phyloP scores from a whole-genome alignment of 2,329 filamentous ascomycete species.

The Leptographium galeiforme region DNA sequence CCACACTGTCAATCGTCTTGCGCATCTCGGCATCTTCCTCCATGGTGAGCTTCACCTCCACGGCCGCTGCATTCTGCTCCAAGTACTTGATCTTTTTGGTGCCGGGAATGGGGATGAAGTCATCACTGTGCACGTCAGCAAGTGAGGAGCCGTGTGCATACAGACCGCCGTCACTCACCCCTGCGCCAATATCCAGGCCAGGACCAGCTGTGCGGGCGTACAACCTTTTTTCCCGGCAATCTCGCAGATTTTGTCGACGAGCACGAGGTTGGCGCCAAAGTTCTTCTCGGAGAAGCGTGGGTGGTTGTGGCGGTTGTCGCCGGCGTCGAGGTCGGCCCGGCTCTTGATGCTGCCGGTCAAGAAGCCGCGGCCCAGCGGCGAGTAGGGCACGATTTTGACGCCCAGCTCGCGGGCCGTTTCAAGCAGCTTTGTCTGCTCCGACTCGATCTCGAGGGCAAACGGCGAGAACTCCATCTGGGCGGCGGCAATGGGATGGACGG shows the following conservation, averaged over 20 bases:
- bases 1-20: conserved; percentile 10
- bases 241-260: conserved; percentile 33
- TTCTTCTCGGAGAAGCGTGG: conserved; percentile 29
- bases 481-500: conserved; percentile 31
- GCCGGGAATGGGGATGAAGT: conserved; percentile 25
- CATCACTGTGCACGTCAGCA: conserved; percentile 10
- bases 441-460: conserved; percentile 33
- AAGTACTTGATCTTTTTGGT: conserved; percentile 18
- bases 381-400: conserved; percentile 42
- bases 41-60: conserved; percentile 11
- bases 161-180: conserved; percentile 14
- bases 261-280: conserved; percentile 25
- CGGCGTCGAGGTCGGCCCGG: conserved; percentile 4
- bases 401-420: conserved; percentile 29
- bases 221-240: conserved; percentile 19
- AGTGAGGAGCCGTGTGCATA: neutral
- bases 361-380: conserved; percentile 45
- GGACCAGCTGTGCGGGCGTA: conserved; percentile 36
- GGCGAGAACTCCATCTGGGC: conserved; percentile 38
- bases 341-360: conserved; percentile 36
- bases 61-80: conserved; percentile 17
- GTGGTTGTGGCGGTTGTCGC: conserved; percentile 4
- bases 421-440: conserved; percentile 19
- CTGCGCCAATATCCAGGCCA: conserved; percentile 41
- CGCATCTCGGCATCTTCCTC: conserved; percentile 18